These are phyloP conservation scores for Nasturtium officinale DNA, from an alignment of 345 rosid species.

Conservation along the genomic window DNA sequence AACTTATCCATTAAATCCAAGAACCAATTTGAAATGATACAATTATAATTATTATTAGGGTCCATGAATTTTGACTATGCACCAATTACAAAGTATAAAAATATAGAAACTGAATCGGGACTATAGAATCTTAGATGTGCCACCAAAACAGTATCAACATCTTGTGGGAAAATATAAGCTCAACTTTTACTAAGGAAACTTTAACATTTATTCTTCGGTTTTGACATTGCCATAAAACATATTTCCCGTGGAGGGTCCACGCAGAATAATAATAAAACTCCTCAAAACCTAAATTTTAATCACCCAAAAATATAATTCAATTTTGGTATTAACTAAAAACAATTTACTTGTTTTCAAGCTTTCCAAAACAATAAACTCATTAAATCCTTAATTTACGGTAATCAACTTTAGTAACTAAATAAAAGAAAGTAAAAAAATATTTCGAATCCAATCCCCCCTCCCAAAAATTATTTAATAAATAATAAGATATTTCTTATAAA, in stretches of 20 bases:
- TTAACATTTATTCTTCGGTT: slow-evolving; percentile 46
- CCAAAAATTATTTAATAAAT: neutral
- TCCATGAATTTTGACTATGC: no score
- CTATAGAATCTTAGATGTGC: slow-evolving; percentile 9
- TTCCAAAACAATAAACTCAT: slow-evolving; percentile 17
- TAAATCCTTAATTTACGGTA: slow-evolving; percentile 34
- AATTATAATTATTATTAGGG: no score
- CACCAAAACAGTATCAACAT: neutral
- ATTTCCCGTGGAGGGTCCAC: slow-evolving; percentile 44
- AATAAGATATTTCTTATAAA: neutral
- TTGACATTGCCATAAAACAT: slow-evolving; percentile 40
- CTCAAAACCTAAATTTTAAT: slow-evolving; percentile 10
- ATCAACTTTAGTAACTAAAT: slow-evolving; percentile 34
- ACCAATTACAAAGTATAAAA: no score
- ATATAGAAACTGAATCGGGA: no score
- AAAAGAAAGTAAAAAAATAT: neutral
- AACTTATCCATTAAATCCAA: no score
- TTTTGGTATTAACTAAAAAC: neutral
- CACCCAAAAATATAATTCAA: neutral
- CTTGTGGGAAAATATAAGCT: neutral
- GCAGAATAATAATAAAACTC: slow-evolving; percentile 38
- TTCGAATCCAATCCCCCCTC: slow-evolving; percentile 4
- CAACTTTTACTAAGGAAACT: neutral
- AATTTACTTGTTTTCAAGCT: neutral
- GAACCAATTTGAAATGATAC: no score